These are phyloP conservation scores for Sporothrix mexicana DNA, from an alignment of 2,329 filamentous ascomycete species.

Conservation along the genomic window DNA sequence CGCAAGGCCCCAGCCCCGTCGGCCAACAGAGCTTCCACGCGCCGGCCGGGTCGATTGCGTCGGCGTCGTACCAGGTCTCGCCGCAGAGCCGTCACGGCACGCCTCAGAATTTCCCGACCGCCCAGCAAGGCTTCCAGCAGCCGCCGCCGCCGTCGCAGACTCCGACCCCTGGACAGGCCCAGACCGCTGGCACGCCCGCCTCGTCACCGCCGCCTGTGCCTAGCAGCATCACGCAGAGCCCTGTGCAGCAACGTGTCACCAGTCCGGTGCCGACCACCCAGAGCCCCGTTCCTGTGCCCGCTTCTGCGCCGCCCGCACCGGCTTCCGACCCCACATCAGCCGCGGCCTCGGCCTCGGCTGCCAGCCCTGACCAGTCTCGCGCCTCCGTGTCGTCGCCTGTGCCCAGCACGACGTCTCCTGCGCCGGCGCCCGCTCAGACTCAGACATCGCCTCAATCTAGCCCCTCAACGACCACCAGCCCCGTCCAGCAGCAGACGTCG, in stretches of 20 bases:
- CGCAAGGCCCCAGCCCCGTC: neutral
- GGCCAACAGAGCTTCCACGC: constrained; percentile 2
- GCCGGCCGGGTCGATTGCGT: neutral
- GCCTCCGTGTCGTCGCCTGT: constrained; percentile 8
- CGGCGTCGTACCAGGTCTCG: constrained; percentile 26
- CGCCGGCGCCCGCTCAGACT: neutral
- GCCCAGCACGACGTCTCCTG: constrained; percentile 1
- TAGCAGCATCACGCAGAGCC: constrained; percentile 20
- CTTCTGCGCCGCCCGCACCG: neutral
- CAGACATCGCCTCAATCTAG: constrained; percentile 6
- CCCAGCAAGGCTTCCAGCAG: constrained; percentile 27
- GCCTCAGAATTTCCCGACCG: constrained; percentile 26
- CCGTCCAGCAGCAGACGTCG: constrained; percentile 10
- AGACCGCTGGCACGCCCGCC: neutral
- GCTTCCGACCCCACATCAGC: neutral
- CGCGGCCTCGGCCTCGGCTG: neutral
- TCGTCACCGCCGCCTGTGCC: neutral
- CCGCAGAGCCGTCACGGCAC: constrained; percentile 32
- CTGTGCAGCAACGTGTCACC: neutral
- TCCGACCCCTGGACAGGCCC: neutral
- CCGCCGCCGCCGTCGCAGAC: constrained; percentile 9
- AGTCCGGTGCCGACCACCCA: neutral
- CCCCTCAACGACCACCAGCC: neutral
- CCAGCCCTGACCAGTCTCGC: neutral
- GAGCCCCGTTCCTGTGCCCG: neutral